phyloP scores from a whole-genome alignment of 495 filamentous ascomycete genomes.

The Podospora bellae-mahoneyi region DNA sequence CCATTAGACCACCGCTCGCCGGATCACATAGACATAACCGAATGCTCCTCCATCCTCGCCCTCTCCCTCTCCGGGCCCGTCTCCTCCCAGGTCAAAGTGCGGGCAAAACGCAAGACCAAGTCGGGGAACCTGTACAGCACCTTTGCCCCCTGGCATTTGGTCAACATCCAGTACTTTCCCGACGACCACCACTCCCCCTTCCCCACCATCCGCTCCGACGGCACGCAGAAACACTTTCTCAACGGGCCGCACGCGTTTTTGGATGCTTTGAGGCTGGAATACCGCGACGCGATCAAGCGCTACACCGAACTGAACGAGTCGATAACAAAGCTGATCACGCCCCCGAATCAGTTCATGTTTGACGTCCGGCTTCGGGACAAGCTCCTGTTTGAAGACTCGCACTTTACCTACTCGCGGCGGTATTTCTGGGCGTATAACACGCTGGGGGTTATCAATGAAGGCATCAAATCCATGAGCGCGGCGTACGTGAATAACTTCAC shows the following conservation, averaged over 20 bases:
- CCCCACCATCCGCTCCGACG: conserved; percentile 39
- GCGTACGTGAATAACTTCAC: conserved; percentile 50
- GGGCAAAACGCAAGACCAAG: conserved; percentile 29
- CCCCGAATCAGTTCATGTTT: conserved; percentile 56
- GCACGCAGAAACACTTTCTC: conserved; percentile 44
- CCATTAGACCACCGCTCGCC: conserved; percentile 37
- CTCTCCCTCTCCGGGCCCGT: conserved; percentile 44
- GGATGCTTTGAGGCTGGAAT: conserved; percentile 47
- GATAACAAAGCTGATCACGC: conserved; percentile 50
- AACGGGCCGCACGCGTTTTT: conserved; percentile 55
- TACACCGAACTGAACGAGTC: conserved; percentile 44
- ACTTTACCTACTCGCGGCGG: conserved; percentile 53
- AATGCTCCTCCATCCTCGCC: conserved; percentile 50
- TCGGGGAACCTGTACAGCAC: conserved; percentile 46
- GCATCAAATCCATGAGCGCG: conserved; percentile 50
- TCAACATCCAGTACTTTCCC: conserved; percentile 51
- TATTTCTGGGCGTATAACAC: conserved; percentile 60
- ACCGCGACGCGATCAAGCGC: conserved; percentile 49
- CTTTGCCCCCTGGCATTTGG: conserved; percentile 51
- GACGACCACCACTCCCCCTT: conserved; percentile 43
- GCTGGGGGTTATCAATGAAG: conserved; percentile 53
- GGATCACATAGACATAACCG: conserved; percentile 48
- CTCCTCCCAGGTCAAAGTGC: conserved; percentile 34
- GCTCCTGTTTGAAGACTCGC: conserved; percentile 54
- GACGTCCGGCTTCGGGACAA: conserved; percentile 45